Base-by-base conservation (phyloP, 106 monocot genomes). In the Vanilla planifolia region DNA sequence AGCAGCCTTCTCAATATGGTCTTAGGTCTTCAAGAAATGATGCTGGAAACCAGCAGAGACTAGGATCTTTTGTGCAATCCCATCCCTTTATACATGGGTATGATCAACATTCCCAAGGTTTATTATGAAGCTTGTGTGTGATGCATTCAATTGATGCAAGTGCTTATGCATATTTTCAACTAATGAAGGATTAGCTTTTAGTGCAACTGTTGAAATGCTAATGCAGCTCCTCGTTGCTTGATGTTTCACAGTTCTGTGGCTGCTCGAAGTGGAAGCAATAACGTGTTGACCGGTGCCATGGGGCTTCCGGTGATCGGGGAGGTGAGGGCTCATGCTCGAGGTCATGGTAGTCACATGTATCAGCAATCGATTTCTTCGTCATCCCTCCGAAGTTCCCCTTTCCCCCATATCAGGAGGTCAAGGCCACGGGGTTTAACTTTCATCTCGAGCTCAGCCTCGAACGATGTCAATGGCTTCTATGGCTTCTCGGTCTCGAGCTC, bases 21-120 rank as follows among this genome's bases (percentile, higher is more conserved):
- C 29, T 53, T 2, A 75, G 74, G 44, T 39, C 75, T 25, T 52
- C 83, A 5, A 67, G 71, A 71, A 77, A 69, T 62, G 75, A 83
- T 11, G 10, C 55, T 17, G 45, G 64, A 27, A 71, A 43, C 51
- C 83, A 78, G 41, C 83, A 66, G 39, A 78, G 83, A 42, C 5
- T 64, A 24, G 78, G 83, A 39, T 71, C 74, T 51, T 67, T 78
- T 64, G 61, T 71, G 13, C 74, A 78, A 47, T 56, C 71, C 16
- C 67, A 55, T 11, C 63, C 67, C 15, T 47, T 74, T 22, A 23
- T 64, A 13, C 74, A 68, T 43, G 74, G 70, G 78, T 64, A 55
- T 33, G 63, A 27, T 42, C 32, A 13, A 5, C 4, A 37, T 24
- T 13, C 0, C 52, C 13, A 8, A 29, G 10, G 10, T 37, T 37